A percentile compares a stretch with the other conserved stretches of the same genome.
phyloP scores from a whole-genome alignment of 768 basidiomycete genomes.

The Cystobasidium tubakii region DNA sequence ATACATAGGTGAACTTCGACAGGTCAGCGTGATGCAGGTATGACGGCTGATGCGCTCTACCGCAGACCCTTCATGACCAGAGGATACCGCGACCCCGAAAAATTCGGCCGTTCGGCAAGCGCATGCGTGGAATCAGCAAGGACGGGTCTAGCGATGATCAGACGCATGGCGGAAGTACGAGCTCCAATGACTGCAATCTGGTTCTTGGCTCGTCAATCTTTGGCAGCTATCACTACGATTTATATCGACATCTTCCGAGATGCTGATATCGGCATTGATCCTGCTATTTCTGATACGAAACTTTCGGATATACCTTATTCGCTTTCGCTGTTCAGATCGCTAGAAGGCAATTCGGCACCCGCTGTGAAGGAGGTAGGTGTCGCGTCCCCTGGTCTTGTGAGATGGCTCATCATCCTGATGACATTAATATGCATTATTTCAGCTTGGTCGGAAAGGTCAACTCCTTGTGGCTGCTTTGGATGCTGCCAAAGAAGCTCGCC shows the following conservation, averaged over 20 bases:
- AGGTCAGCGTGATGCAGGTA: background rate
- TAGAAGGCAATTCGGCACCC: background rate
- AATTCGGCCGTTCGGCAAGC: background rate
- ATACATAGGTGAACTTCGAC: background rate
- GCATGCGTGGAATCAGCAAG: constrained; percentile 16
- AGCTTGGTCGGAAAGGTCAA: constrained; percentile 15
- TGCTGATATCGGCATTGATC: background rate
- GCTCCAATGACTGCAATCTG: constrained; percentile 13
- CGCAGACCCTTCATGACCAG: constrained; percentile 9
- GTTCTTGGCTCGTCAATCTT: constrained; percentile 26
- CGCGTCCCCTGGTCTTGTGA: too few relatives aligned
- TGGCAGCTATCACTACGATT: constrained; percentile 20
- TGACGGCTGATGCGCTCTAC: background rate
- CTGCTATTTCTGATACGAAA: background rate
- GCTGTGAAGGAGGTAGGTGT: constrained; percentile 2
- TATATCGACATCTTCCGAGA: constrained; percentile 24
- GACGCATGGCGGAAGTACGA: background rate
- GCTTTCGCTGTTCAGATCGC: constrained; percentile 3
- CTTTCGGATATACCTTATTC: constrained; percentile 16
- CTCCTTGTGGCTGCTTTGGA: constrained; percentile 19
- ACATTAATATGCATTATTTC: too few relatives aligned
- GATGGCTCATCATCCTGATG: too few relatives aligned
- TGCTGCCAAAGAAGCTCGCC: constrained; percentile 18
- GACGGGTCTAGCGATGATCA: background rate
- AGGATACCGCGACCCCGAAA: constrained; percentile 8